Percentiles rank a stretch among this genome's conserved stretches.
Conservation (phyloP, 1,284 basidiomycete species). For the Heimioporus retisporus region DNA sequence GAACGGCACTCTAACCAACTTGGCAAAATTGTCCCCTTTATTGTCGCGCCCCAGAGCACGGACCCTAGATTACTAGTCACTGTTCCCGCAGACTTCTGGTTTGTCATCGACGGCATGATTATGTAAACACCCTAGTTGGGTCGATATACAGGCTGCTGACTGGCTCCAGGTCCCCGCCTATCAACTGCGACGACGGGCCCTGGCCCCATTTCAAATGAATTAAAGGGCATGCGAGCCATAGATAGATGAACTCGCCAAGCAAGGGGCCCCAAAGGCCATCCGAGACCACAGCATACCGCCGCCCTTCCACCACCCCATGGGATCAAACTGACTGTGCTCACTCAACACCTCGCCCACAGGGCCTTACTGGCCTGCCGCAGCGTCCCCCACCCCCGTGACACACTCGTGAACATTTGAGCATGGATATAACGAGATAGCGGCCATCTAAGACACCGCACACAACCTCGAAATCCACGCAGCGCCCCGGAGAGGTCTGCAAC, state of each 20-base stretch:
- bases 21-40: no score
- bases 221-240: neutral
- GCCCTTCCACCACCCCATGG: neutral
- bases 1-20: no score
- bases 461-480: neutral
- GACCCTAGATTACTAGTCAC: no score
- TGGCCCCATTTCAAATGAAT: neutral
- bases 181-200: no score
- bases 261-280: neutral
- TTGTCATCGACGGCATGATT: no score
- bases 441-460: neutral
- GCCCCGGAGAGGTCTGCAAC: neutral
- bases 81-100: no score
- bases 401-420: slow-evolving; percentile 3
- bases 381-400: neutral
- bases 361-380: neutral
- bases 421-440: neutral
- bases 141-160: no score
- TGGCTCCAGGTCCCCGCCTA: no score
- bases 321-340: neutral
- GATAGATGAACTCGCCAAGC: neutral
- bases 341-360: neutral
- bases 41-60: no score
- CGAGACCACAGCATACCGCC: neutral
- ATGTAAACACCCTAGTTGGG: no score